phyloP scores from a whole-genome alignment of 495 filamentous ascomycete genomes.

The Podospora pseudoanserina region DNA sequence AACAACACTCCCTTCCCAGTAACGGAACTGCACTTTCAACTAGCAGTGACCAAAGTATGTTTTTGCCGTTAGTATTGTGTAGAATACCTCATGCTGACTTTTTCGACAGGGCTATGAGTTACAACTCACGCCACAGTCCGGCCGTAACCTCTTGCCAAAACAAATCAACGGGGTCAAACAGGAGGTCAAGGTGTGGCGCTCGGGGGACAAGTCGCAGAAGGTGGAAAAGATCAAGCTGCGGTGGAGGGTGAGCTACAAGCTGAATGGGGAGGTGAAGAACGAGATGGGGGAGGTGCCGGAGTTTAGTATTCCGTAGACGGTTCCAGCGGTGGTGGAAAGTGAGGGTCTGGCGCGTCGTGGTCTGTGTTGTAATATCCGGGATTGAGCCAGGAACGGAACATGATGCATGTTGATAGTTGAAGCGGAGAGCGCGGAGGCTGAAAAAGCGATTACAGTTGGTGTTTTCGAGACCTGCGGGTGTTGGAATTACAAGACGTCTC shows the following conservation, averaged over 20 bases:
- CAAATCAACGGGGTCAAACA: constrained; percentile 80
- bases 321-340: background rate
- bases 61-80: background rate
- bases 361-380: background rate
- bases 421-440: background rate
- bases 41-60: constrained; percentile 85
- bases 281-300: constrained; percentile 90
- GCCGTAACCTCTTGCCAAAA: constrained; percentile 66
- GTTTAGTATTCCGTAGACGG: constrained; percentile 61
- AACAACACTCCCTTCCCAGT: constrained; percentile 70
- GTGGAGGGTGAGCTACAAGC: constrained; percentile 78
- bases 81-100: background rate
- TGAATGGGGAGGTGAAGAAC: constrained; percentile 56
- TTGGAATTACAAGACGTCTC: background rate
- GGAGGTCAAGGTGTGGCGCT: constrained; percentile 64
- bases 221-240: constrained; percentile 78
- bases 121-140: constrained; percentile 77
- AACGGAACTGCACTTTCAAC: constrained; percentile 79
- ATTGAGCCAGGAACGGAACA: background rate
- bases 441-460: background rate
- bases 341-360: background rate
- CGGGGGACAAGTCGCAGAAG: constrained; percentile 63
- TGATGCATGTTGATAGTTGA: background rate
- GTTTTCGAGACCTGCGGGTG: background rate
- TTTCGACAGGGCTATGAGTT: constrained; percentile 66